Base-by-base conservation (phyloP, 352 stramenopile species). In the Albugo candida region DNA sequence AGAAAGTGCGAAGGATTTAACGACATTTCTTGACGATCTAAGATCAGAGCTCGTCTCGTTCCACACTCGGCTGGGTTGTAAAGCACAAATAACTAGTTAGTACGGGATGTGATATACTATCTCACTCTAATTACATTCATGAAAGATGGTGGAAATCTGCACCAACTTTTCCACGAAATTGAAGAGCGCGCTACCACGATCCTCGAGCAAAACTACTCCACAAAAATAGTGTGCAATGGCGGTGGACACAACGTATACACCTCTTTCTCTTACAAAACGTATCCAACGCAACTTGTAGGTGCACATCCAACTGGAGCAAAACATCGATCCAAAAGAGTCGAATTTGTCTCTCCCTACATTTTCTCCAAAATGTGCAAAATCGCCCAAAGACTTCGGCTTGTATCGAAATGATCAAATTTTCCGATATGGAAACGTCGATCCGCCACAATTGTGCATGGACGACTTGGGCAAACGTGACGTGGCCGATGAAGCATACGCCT, bases 391-490 rank as follows among this genome's bases (percentile, higher is more conserved):
- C 24, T 31, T 8, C 3, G 3, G 3, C 3, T 31, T 8, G 3
- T 8, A 31, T 31, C 24, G 8, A 31, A 31, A 8, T 31, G 51
- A 79, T 19, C 71, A 86, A 31, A 74, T 70, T 13, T 89, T 83
- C 49, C 66, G 74, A 11, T 89, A 89, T 49, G 54, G 44, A 20
- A 65, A 62, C 14, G 52, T 89, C 38, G 60, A 64, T 8, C 69
- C 71, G 0, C 74, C 73, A 34, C 71, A 84, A 19, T 55, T 89
- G 51, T 84, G 74, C 0, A 57, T 84, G 20, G 67, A 83, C 14
- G 77, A 86, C 50, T 64, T 87, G 46, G 75, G 76, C 38, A 82
- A 81, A 53, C 85, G 84, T 51, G 77, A 87, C 60, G 82, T 77
- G 45, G 62, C 83, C 17, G 74, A 91, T 53, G 74, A 91, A 43